Conservation (phyloP, 306 rosid genomes). For the Quercus aquifolioides region DNA sequence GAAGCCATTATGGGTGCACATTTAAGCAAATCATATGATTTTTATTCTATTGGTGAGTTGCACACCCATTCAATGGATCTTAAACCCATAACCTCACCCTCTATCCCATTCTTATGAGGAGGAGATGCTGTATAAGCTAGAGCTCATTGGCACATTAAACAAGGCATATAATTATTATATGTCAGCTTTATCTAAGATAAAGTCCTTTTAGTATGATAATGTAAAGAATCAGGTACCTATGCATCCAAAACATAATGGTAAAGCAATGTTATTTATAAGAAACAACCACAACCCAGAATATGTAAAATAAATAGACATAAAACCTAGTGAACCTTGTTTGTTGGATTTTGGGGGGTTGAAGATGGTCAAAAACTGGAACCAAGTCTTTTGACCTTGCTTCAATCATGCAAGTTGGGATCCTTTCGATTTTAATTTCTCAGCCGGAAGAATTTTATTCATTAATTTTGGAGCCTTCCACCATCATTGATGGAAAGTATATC, state of each 20-base stretch:
- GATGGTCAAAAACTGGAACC: conserved; percentile 69
- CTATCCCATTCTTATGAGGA: background rate
- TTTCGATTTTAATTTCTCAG: conserved; percentile 79
- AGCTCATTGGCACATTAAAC: background rate
- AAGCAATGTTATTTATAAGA: background rate
- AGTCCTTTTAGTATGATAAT: background rate
- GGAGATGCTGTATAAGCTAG: background rate
- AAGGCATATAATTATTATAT: background rate
- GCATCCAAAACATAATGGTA: background rate
- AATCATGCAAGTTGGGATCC: conserved; percentile 56
- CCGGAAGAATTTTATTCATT: conserved; percentile 38
- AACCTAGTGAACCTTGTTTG: conserved; percentile 51
- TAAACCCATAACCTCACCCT: background rate
- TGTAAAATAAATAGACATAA: conserved; percentile 6
- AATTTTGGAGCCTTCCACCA: conserved; percentile 39
- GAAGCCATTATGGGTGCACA: background rate
- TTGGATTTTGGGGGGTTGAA: conserved; percentile 45
- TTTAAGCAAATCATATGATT: background rate
- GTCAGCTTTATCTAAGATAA: background rate
- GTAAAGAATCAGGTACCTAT: background rate
- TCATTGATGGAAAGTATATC: conserved; percentile 77
- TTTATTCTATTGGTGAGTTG: background rate
- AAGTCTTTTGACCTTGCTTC: conserved; percentile 75
- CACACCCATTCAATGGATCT: background rate
- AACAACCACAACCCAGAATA: background rate